Evolutionary conservation across 768 basidiomycete genomes (phyloP), one percentile per base, ranked within the genome.

Genomic region (Pseudohyphozyma bogoriensis): DNA sequence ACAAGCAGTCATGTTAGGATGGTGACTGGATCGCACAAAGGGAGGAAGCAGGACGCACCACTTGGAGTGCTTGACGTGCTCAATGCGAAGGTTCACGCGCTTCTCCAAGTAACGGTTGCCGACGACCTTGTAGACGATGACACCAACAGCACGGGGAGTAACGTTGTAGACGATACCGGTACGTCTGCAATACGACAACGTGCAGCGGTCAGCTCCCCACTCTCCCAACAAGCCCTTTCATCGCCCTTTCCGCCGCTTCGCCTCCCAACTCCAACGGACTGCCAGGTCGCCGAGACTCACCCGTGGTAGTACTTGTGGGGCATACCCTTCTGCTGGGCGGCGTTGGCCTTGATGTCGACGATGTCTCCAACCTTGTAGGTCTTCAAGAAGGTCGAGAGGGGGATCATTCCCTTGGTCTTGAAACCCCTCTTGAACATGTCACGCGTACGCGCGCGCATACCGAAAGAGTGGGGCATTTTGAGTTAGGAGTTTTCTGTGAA

Each of bases 391-490:
- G 91, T 96, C 66, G 93, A 91, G 73, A 96, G 63, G 75, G 87
- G 87, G 64, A 91, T 80, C 68, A 82, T 81, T 73, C 95, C 95
- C 74, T 90, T 85, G 72, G 92, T 88, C 83, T 93, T 93, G 86
- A 97, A 96, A 73, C 85, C 86, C 80, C 87, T 82, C 84, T 88
- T 91, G 87, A 99, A 97, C 92, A 97, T 95, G 58, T 62, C 29
- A 85, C 93, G 91, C 85, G 93, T 97, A 72, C 93, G 91, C 87
- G 93, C 93, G 76, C 93, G 86, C 81, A 92, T 89, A 89, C 93
- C 93, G 83, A 85, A 99, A 59, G 93, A 96, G 89, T 96, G 90
- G 80, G 93, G 93, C 93, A 99, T 96, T 51, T 40, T 49, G 59
- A 58, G 46, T 52, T 60, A 62, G 36, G 44, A 47, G 60, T 46